A percentile compares a stretch with the other conserved stretches of the same genome.
Conservation (phyloP, 1,139 yeast genomes). For the Barnettozyma hawaiiensis region DNA sequence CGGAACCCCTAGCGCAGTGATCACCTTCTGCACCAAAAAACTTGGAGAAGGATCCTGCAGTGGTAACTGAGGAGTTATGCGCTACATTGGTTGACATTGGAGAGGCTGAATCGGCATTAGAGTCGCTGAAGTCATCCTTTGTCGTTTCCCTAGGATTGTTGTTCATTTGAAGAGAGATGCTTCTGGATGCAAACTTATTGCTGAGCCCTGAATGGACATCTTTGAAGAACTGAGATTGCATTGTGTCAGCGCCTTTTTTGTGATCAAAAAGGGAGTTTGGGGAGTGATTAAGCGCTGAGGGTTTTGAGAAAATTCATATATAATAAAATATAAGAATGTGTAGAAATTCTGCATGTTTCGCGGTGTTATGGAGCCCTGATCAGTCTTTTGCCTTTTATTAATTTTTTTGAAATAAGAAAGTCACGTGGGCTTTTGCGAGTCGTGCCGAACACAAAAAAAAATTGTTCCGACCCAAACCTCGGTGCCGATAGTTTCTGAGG, state of each 20-base stretch:
- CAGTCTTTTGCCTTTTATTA: too few species aligned
- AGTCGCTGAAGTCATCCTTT: slow-evolving; percentile 7
- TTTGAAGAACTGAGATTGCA: slow-evolving; percentile 24
- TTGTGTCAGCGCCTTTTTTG: slow-evolving; percentile 2
- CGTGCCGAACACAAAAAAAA: too few species aligned
- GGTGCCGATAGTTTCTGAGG: slow-evolving; percentile 1
- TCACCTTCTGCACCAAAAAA: slow-evolving; percentile 5
- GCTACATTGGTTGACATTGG: not conserved
- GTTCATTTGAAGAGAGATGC: slow-evolving; percentile 19
- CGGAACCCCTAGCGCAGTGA: slow-evolving; percentile 5
- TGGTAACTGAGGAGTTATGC: slow-evolving; percentile 8
- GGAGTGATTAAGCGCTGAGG: not conserved
- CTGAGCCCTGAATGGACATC: slow-evolving; percentile 19
- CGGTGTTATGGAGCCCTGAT: not conserved
- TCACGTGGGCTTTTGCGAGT: slow-evolving; percentile 2
- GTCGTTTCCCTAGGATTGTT: slow-evolving; percentile 5
- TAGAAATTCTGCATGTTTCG: not conserved
- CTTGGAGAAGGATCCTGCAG: slow-evolving; percentile 15
- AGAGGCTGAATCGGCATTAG: slow-evolving; percentile 4
- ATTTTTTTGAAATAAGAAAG: too few species aligned
- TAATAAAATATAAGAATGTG: too few species aligned
- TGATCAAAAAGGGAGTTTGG: not conserved
- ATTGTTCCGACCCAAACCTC: too few species aligned
- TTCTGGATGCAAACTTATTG: slow-evolving; percentile 21
- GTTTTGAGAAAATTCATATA: too few species aligned